A percentile compares a stretch with the other conserved stretches of the same genome.
Conservation (phyloP, 768 basidiomycete species). For the Mycena chlorophos region DNA sequence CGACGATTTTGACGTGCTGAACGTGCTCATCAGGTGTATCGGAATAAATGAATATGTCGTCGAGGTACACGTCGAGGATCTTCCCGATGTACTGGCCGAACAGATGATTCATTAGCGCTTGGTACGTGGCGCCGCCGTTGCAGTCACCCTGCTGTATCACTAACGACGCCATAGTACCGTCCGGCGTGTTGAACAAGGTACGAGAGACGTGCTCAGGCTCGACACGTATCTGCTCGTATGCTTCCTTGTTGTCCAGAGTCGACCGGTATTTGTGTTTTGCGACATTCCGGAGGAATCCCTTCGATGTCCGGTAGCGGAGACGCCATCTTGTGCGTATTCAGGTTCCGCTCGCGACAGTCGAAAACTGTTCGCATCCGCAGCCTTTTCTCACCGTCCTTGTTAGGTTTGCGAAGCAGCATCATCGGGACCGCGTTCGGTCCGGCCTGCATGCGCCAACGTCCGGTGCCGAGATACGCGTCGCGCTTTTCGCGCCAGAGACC, state of each 20-base stretch:
- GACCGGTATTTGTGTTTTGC: conserved; percentile 22
- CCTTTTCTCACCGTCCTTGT: not conserved
- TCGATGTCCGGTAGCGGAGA: conserved; percentile 14
- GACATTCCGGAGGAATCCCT: conserved; percentile 15
- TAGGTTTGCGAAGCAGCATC: conserved; percentile 22
- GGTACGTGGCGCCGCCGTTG: conserved; percentile 38
- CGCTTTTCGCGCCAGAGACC: conserved; percentile 16
- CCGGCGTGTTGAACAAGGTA: conserved; percentile 34
- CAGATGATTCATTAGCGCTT: conserved; percentile 43
- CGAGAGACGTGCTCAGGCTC: conserved; percentile 28
- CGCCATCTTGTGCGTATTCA: conserved; percentile 9
- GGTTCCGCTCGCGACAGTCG: conserved; percentile 25
- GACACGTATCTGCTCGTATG: conserved; percentile 43
- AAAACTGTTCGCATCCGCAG: conserved; percentile 21
- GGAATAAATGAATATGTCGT: conserved; percentile 45
- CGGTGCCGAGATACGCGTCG: conserved; percentile 19
- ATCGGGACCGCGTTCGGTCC: conserved; percentile 27
- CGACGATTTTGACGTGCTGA: conserved; percentile 29
- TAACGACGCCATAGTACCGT: conserved; percentile 42
- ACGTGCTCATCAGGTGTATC: conserved; percentile 36
- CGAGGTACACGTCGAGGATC: conserved; percentile 28
- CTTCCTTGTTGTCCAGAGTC: conserved; percentile 35
- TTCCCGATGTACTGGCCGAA: conserved; percentile 33
- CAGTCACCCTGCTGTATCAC: conserved; percentile 34
- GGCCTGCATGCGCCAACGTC: conserved; percentile 23